phyloP scores from a whole-genome alignment of 2,329 filamentous ascomycete species.

The Botryotinia globosa region DNA sequence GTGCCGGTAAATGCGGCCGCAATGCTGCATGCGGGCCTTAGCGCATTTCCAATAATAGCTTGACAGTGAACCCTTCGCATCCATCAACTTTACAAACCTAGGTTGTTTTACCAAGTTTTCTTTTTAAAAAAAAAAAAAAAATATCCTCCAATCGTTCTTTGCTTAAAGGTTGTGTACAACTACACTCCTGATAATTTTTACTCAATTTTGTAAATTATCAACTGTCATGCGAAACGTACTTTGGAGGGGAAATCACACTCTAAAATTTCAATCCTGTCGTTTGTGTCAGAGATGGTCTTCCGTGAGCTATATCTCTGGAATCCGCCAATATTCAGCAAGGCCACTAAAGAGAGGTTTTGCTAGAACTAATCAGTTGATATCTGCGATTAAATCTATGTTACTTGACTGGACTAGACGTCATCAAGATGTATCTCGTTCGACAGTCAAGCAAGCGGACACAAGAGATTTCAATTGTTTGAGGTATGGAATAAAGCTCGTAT shows the following conservation, averaged over 20 bases:
- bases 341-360: neutral
- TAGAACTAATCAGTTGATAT: neutral
- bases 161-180: neutral
- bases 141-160: neutral
- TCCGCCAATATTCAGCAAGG: neutral
- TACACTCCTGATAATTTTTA: neutral
- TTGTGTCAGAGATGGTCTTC: neutral
- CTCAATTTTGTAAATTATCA: neutral
- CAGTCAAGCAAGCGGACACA: neutral
- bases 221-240: neutral
- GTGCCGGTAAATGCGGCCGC: conserved; percentile 5
- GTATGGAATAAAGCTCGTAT: neutral
- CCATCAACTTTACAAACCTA: neutral
- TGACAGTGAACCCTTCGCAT: neutral
- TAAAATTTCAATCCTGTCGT: neutral
- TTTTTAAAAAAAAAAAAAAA: too few relatives aligned
- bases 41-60: conserved; percentile 5
- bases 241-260: neutral
- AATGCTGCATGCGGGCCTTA: conserved; percentile 2
- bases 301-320: neutral
- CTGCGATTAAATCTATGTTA: neutral
- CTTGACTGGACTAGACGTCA: neutral
- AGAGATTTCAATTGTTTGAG: neutral
- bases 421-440: neutral
- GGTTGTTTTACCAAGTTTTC: neutral